Evolutionary conservation across 164 flowering plant genomes (phyloP).

Genomic region (Vitis cinerea): DNA sequence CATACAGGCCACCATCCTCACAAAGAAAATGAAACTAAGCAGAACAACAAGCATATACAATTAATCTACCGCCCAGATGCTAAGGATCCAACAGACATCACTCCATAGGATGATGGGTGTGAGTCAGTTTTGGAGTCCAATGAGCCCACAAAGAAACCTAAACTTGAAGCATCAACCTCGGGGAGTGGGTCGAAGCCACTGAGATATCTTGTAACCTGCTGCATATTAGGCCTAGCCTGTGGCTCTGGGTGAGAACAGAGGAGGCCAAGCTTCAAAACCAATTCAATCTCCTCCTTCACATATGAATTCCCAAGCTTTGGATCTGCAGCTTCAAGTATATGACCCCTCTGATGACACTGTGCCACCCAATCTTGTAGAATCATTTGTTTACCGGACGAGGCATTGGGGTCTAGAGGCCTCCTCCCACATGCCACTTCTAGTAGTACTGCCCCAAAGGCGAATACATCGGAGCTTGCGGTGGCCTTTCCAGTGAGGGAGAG

Average conservation of each 20-base stretch:
- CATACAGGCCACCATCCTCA: too few relatives aligned
- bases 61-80: too few relatives aligned
- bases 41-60: too few relatives aligned
- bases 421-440: not conserved
- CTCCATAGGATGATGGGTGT: too few relatives aligned
- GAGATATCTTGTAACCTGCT: not conserved
- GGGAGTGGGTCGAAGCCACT: not conserved
- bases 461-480: not conserved
- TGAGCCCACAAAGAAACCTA: not conserved
- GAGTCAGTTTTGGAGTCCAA: too few relatives aligned
- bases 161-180: not conserved
- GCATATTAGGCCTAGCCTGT: not conserved
- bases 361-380: not conserved
- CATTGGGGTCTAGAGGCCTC: not conserved
- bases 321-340: not conserved
- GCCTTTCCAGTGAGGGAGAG: not conserved
- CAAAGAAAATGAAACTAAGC: too few relatives aligned
- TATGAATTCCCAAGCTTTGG: not conserved
- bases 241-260: not conserved
- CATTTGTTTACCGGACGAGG: not conserved
- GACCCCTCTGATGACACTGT: not conserved
- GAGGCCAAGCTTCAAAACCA: not conserved
- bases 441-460: not conserved
- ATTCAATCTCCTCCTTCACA: not conserved
- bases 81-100: too few relatives aligned